Base-by-base conservation (phyloP, 1,284 basidiomycete species). In the Macrocybe sp. region DNA sequence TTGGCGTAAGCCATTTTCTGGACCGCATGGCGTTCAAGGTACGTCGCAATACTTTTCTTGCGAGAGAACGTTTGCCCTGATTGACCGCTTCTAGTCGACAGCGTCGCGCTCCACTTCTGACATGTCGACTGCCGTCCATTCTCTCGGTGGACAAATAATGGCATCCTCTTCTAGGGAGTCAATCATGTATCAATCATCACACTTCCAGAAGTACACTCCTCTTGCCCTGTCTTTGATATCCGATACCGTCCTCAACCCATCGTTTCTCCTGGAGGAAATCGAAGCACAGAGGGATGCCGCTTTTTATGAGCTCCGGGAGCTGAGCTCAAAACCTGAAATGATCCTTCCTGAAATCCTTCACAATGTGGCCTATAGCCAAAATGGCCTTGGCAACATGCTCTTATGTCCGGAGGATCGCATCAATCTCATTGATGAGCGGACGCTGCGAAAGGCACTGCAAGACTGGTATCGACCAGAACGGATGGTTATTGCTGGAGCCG, bases 21-120 rank as follows among this genome's bases (percentile, higher is more conserved):
- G 95, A 98, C 62, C 79, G 94, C 54, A 85, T 99, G 79, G 95
- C 96, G 0, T 98, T 97, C 79, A 97, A 97, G 79, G 93, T 94
- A 52, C 49, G 73, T 65, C 52, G 7, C 6, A 7, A 38, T 3
- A 3, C 6, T 5, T 40, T 10, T 41, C 42, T 40, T 35, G 12
- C 38, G 4, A 22, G 22, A 22, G 4, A 22, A 3, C 4, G 34
- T 14, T 9, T 12, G 10, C 42, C 39, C 40, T 38, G 47, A 37
- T 45, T 30, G 40, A 30, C 41, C 43, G 31, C 45, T 37, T 49
- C 4, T 54, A 87, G 86, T 79, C 76, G 44, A 88, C 85, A 29
- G 64, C 59, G 30, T 69, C 73, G 16, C 76, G 80, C 45, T 73
- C 83, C 5, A 78, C 77, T 53, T 83, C 83, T 37, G 79, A 91